Conservation (phyloP, 257 asterid genomes). For the Marsdenia floribunda region DNA sequence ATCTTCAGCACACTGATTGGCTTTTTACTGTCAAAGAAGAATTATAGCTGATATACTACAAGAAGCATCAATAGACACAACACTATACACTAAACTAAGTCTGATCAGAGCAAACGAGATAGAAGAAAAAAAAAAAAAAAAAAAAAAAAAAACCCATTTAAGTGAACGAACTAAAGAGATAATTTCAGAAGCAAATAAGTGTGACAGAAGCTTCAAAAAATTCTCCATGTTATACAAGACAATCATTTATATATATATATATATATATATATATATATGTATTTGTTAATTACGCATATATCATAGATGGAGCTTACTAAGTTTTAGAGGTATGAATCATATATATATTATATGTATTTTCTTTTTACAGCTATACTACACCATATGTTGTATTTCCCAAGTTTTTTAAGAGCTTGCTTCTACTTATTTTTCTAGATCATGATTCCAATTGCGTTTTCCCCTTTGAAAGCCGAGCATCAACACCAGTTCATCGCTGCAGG, state of each 20-base stretch:
- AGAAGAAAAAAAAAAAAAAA: no score
- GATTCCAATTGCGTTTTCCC: not conserved
- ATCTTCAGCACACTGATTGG: no score
- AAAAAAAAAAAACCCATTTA: no score
- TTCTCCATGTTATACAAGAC: not conserved
- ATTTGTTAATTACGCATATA: not conserved
- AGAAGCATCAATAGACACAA: no score
- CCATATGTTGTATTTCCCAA: slow-evolving; percentile 8
- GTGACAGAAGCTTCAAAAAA: not conserved
- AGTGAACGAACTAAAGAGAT: no score
- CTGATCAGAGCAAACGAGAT: no score
- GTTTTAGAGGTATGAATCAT: not conserved
- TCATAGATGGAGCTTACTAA: not conserved
- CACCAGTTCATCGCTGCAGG: not conserved
- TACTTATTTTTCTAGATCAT: slow-evolving; percentile 6
- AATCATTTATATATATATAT: not conserved
- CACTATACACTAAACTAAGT: no score
- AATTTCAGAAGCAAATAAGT: not conserved
- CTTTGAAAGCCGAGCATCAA: not conserved
- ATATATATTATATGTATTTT: no score
- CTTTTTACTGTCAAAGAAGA: no score
- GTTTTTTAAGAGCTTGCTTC: slow-evolving; percentile 13
- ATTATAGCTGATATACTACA: no score
- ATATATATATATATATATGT: no score
- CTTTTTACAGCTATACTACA: slow-evolving; percentile 6